phyloP scores from a whole-genome alignment of 352 stramenopile genomes.

The Pythium phragmitis region DNA sequence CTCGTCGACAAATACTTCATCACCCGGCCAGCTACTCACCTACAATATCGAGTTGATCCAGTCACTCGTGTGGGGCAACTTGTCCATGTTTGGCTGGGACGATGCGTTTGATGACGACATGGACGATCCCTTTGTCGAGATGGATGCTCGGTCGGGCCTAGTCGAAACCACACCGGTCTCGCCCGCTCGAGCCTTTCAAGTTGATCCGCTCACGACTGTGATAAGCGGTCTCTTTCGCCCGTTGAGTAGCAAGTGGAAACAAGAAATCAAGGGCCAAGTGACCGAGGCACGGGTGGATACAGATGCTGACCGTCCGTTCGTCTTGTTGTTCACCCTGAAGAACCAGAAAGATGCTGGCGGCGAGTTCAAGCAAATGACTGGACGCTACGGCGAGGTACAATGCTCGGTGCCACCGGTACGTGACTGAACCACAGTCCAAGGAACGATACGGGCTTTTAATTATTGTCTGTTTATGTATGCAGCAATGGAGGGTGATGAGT shows the following conservation, averaged over 20 bases:
- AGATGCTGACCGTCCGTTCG: conserved; percentile 45
- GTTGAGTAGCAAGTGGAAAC: conserved; percentile 48
- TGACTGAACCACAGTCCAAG: neutral
- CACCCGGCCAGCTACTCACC: conserved; percentile 9
- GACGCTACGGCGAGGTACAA: conserved; percentile 66
- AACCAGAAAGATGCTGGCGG: conserved; percentile 64
- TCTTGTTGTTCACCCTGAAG: conserved; percentile 52
- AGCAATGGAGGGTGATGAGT: conserved; percentile 74
- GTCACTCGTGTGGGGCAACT: conserved; percentile 64
- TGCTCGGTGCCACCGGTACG: conserved; percentile 66
- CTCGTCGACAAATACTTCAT: conserved; percentile 20
- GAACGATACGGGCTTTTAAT: no score
- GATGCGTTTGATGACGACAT: conserved; percentile 21
- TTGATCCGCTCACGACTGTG: conserved; percentile 47
- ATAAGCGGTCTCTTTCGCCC: conserved; percentile 65
- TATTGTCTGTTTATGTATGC: neutral
- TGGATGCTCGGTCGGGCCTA: conserved; percentile 20
- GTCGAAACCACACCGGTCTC: conserved; percentile 31
- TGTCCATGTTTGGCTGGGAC: conserved; percentile 15
- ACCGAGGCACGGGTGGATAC: conserved; percentile 59
- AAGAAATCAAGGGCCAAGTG: conserved; percentile 54
- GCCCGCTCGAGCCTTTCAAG: conserved; percentile 43
- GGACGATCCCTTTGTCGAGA: conserved; percentile 13
- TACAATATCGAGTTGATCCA: conserved; percentile 81
- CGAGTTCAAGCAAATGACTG: conserved; percentile 64